Percentiles rank a stretch among this genome's conserved stretches.
These are phyloP conservation scores for Phanerochaete carnosa DNA, from an alignment of 768 basidiomycete species.

Conservation along the genomic window DNA sequence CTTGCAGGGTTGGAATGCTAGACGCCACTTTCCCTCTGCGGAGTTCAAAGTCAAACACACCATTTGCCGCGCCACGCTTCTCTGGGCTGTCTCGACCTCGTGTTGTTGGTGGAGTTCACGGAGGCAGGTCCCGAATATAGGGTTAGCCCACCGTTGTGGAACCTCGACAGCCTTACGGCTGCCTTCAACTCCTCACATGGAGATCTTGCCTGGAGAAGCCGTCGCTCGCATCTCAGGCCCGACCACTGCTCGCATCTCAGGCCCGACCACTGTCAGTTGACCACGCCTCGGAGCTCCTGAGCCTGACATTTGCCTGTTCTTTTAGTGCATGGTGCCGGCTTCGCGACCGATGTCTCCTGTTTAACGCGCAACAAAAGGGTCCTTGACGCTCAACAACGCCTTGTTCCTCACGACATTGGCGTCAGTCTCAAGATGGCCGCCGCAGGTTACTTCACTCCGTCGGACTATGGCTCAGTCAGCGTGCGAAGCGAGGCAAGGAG, in stretches of 20 bases:
- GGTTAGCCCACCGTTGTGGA: neutral
- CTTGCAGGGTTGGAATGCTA: neutral
- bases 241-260: neutral
- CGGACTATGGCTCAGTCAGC: no score
- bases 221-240: slow-evolving; percentile 1
- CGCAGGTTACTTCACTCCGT: neutral
- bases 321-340: neutral
- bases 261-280: slow-evolving; percentile 4
- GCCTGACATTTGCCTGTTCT: neutral
- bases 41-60: neutral
- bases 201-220: neutral
- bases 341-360: neutral
- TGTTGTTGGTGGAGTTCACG: neutral
- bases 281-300: neutral
- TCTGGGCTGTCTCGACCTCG: neutral
- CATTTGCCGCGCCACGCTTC: neutral
- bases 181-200: neutral
- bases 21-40: neutral
- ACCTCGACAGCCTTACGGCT: neutral
- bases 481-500: no score
- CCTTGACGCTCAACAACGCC: neutral
- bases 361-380: neutral
- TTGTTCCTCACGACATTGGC: neutral
- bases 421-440: neutral
- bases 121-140: neutral